Conservation (phyloP, 2,329 filamentous ascomycete genomes). For the Alternaria consortialis region DNA sequence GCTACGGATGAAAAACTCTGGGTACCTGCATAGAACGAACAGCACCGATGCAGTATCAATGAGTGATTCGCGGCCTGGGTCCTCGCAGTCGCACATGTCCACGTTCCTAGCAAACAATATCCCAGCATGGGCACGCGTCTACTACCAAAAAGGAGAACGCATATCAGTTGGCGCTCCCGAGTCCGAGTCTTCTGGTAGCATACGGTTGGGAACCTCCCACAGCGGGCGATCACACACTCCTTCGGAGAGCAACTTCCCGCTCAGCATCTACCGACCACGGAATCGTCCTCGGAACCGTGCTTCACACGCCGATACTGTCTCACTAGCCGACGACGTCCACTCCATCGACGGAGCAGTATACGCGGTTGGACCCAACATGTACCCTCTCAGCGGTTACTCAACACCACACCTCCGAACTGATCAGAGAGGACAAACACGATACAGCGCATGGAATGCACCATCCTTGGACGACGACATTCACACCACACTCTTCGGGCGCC, state of each 20-base stretch:
- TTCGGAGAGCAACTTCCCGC: constrained; percentile 49
- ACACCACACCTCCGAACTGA: constrained; percentile 51
- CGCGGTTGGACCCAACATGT: constrained; percentile 39
- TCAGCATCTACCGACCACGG: constrained; percentile 50
- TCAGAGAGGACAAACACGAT: constrained; percentile 56
- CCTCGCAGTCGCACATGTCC: constrained; percentile 48
- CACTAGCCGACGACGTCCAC: constrained; percentile 36
- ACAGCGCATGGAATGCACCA: constrained; percentile 77
- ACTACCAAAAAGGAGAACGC: constrained; percentile 50
- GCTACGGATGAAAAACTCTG: constrained; percentile 50
- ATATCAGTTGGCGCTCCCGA: constrained; percentile 46
- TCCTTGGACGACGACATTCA: constrained; percentile 71
- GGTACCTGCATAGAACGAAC: constrained; percentile 44
- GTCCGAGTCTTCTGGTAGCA: constrained; percentile 45
- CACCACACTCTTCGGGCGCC: constrained; percentile 68
- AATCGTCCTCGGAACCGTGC: constrained; percentile 47
- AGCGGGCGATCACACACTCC: constrained; percentile 50
- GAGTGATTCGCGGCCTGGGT: constrained; percentile 47
- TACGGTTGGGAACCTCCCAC: constrained; percentile 45
- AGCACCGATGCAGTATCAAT: constrained; percentile 43
- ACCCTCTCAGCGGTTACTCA: constrained; percentile 37
- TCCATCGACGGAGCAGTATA: constrained; percentile 43
- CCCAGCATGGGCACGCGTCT: constrained; percentile 51
- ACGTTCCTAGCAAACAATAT: constrained; percentile 48
- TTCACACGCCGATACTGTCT: constrained; percentile 43